These are phyloP conservation scores for Solanum chilense DNA, from an alignment of 257 asterid species.

Conservation along the genomic window DNA sequence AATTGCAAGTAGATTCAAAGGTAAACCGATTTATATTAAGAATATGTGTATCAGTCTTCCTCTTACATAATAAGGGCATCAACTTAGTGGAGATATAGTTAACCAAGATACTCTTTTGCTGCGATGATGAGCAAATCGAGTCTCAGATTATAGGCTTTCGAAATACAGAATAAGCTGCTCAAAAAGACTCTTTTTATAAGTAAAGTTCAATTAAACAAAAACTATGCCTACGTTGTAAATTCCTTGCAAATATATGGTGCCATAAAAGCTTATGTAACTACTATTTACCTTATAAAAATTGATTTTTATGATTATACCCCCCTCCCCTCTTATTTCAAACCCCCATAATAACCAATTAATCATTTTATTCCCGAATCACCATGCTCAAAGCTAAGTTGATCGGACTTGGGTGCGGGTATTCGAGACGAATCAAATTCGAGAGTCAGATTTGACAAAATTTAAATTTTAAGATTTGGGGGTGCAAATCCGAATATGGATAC, in stretches of 20 bases:
- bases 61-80: not conserved
- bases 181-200: not conserved
- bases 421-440: no score
- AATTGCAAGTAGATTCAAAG: not conserved
- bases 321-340: no score
- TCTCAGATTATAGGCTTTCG: not conserved
- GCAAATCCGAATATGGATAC: no score
- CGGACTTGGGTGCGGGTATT: no score
- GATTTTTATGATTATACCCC: not conserved
- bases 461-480: no score
- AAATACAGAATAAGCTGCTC: not conserved
- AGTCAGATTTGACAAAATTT: no score
- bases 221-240: not conserved
- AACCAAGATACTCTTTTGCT: conserved; percentile 2
- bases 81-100: not conserved
- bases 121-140: not conserved
- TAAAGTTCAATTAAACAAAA: not conserved
- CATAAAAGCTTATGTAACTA: not conserved
- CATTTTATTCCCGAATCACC: not conserved
- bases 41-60: not conserved
- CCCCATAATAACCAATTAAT: not conserved
- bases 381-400: not conserved
- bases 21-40: not conserved
- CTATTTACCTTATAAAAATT: not conserved
- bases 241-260: not conserved